Evolutionary conservation across 2,329 filamentous ascomycete genomes (phyloP), one percentile per base, ranked within the genome.

Genomic region (Calonectria hawksworthii): DNA sequence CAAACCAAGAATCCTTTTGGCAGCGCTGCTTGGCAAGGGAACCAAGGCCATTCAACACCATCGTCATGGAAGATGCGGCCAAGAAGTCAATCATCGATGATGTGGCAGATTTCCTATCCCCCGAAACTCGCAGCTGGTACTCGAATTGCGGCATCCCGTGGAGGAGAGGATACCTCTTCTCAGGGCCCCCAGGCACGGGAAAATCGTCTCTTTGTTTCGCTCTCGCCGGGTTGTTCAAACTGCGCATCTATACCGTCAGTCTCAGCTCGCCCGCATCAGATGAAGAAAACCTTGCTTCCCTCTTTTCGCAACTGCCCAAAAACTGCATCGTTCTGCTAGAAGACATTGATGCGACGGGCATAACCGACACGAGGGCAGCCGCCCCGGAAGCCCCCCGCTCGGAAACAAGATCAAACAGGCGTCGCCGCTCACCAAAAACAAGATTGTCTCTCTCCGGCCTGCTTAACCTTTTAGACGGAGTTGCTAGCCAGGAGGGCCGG

Each of bases 401-500:
- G 3, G 6, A 34, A 59, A 59, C 5, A 34, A 13, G 30, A 1
- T 36, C 28, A 59, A 16, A 10, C 32, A 32, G 16, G 5, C 30
- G 52, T 34, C 21, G 28, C 1, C 18, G 9, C 5, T 13, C 52
- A n/a, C 11, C 18, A 34, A 56, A 34, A 18, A 13, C 21, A n/a
- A 56, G 13, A n/a, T 18, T 36, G 2, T 59, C 30, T n/a, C 30
- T 36, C 13, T 59, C 32, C 9, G 52, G 52, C 7, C 9, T 36
- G 32, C 32, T 59, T 8, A 36, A 59, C 16, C 32, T 36, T 41
- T 73, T 82, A 6, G 72, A 81, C 63, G 70, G 78, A 28, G 66
- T 81, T 52, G 68, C 75, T 0, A 80, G 71, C 30, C 59, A 79
- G 26, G 77, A 81, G 44, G 76, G 74, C 38, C 64, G 75, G 47